Evolutionary conservation across 371 early-diverging fungal genomes (phyloP), one percentile per base, ranked within the genome.

Genomic region (Vairimorpha ceranae): DNA sequence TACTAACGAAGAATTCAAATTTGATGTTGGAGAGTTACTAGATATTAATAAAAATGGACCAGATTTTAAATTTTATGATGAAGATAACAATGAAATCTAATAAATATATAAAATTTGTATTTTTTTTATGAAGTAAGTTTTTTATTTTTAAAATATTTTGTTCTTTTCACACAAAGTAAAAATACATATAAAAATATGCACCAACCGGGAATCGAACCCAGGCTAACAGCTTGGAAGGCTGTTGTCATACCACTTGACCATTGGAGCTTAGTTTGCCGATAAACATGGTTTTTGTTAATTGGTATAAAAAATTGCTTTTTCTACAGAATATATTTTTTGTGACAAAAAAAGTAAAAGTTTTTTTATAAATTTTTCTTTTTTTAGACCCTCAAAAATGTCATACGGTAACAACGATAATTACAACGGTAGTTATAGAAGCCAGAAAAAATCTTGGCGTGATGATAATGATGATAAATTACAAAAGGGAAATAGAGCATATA

Each of bases 21-120:
- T 70, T 63, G 71, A 70, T 21, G 23, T 70, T 33, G 71, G 71
- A 36, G 46, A 70, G 0, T 46, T 70, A 21, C 35, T 36, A 32
- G 35, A 43, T 33, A 59, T 70, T 27, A 12, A 60, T 0, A 70
- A 70, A 0, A 48, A 15, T 19, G 71, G 71, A 15, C 61, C 71
- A 7, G 48, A 51, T 51, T 60, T 41, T 35, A 70, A 61, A 63
- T 70, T 70, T 63, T 70, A 52, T 36, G 71, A 70, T 35, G 71
- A 70, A 52, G 63, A 70, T 43, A 27, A 54, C 17, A 51, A 70
- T 15, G 71, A 70, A 51, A 15, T 70, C 6, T 70, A 38, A 63
- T 35, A 35, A 60, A 60, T 35, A 60, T n/a, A 4, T 35, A 60
- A 17, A 51, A 51, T 17, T 38, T 38, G 6, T 38, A 8, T 38